Evolutionary conservation across 768 basidiomycete genomes (phyloP).

Genomic region (Mycena vitilis): DNA sequence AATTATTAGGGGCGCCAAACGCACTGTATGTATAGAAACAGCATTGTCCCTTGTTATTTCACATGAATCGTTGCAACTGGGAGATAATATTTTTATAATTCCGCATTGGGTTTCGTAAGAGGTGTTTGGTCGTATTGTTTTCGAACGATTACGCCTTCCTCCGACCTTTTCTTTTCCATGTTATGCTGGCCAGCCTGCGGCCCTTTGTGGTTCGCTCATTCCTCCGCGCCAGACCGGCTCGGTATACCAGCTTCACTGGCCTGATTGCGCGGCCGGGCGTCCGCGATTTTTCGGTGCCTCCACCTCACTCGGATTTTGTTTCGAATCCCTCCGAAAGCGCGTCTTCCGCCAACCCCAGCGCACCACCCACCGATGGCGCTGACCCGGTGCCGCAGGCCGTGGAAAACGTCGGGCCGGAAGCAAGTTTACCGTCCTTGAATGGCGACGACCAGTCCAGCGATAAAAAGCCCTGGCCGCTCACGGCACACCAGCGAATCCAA

Average conservation of each 20-base stretch:
- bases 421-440: too few species aligned
- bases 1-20: too few species aligned
- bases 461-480: too few species aligned
- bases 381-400: too few species aligned
- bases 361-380: neutral
- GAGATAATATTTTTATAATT: too few species aligned
- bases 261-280: neutral
- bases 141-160: neutral
- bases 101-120: too few species aligned
- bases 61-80: too few species aligned
- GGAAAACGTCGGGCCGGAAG: too few species aligned
- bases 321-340: neutral
- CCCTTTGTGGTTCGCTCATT: constrained; percentile 6
- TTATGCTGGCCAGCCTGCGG: constrained; percentile 21
- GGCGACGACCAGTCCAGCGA: too few species aligned
- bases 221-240: neutral
- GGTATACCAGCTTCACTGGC: neutral
- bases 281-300: neutral
- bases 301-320: neutral
- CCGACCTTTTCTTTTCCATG: neutral
- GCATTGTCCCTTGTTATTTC: too few species aligned
- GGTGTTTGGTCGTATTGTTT: constrained; percentile 4
- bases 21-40: too few species aligned
- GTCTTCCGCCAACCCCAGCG: neutral
- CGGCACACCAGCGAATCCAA: too few species aligned